Evolutionary conservation across 768 basidiomycete species (phyloP).

Genomic region (Heimioporus sp.): DNA sequence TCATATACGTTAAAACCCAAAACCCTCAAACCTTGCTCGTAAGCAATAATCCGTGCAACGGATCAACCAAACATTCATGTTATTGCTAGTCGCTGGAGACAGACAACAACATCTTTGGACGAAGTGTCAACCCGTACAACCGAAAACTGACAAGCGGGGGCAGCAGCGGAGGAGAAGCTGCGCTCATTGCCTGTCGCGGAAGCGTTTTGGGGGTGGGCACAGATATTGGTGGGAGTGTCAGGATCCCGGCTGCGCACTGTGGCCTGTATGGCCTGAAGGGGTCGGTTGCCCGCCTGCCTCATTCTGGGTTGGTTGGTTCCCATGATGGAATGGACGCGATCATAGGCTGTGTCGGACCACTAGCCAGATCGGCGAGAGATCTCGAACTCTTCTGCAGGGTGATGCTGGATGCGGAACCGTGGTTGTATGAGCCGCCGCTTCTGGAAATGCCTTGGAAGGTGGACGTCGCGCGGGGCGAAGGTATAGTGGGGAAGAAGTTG

Average conservation of each 20-base stretch:
- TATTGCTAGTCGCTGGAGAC: constrained; percentile 46
- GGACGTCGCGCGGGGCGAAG: constrained; percentile 36
- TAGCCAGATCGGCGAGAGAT: constrained; percentile 48
- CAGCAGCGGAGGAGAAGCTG: constrained; percentile 48
- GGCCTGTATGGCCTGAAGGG: constrained; percentile 45
- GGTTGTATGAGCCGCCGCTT: constrained; percentile 45
- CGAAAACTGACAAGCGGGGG: constrained; percentile 42
- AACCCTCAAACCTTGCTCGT: constrained; percentile 50
- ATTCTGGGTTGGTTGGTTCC: constrained; percentile 47
- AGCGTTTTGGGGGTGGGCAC: constrained; percentile 42
- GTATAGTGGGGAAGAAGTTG: constrained; percentile 37
- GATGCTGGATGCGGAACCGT: constrained; percentile 46
- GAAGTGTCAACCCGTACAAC: constrained; percentile 68
- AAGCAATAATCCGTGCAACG: constrained; percentile 17
- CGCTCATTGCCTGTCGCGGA: constrained; percentile 43
- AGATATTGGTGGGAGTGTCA: constrained; percentile 49
- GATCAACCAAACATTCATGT: constrained; percentile 7
- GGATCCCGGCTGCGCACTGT: constrained; percentile 40
- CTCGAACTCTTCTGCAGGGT: constrained; percentile 46
- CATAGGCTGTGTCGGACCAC: constrained; percentile 47
- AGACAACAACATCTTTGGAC: constrained; percentile 54
- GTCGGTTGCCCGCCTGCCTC: constrained; percentile 50
- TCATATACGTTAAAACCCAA: constrained; percentile 47
- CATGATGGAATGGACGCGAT: constrained; percentile 55
- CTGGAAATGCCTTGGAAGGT: constrained; percentile 50